Evolutionary conservation across 2,329 filamentous ascomycete genomes (phyloP).

Genomic region (Monilinia laxa): DNA sequence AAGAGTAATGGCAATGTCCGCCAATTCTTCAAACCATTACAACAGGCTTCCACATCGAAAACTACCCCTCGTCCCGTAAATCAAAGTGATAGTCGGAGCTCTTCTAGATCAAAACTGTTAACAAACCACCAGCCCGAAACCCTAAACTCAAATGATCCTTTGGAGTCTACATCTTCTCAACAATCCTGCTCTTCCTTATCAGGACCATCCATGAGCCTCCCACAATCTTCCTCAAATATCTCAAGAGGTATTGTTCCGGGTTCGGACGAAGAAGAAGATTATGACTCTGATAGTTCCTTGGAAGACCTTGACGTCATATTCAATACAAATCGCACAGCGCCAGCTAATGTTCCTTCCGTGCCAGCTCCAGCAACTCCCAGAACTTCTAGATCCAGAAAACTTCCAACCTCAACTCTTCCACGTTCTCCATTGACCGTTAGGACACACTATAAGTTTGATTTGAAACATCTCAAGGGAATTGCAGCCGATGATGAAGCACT

Average conservation of each 20-base stretch:
- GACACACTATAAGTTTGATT: slow-evolving; percentile 61
- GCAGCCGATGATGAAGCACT: slow-evolving; percentile 58
- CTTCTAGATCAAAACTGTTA: not conserved
- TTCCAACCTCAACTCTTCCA: slow-evolving; percentile 42
- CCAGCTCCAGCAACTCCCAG: slow-evolving; percentile 24
- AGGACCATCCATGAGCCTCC: not conserved
- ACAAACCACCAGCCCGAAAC: not conserved
- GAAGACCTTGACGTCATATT: slow-evolving; percentile 49
- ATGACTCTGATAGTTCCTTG: slow-evolving; percentile 53
- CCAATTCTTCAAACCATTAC: slow-evolving; percentile 18
- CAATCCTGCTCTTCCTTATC: slow-evolving; percentile 9
- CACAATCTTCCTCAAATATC: slow-evolving; percentile 8
- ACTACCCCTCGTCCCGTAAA: slow-evolving; percentile 4
- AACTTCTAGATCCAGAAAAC: slow-evolving; percentile 26
- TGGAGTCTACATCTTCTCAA: slow-evolving; percentile 7
- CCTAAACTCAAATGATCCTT: not conserved
- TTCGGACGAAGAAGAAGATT: slow-evolving; percentile 65
- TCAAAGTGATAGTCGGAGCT: not conserved
- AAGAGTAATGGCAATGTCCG: slow-evolving; percentile 19
- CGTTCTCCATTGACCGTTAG: slow-evolving; percentile 47
- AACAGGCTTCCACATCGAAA: slow-evolving; percentile 9
- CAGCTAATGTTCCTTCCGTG: slow-evolving; percentile 23
- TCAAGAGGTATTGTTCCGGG: slow-evolving; percentile 54
- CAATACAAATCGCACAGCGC: slow-evolving; percentile 22
- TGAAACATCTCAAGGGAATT: slow-evolving; percentile 61